Conservation (phyloP, 306 rosid species). For the Quercus bicolor region DNA sequence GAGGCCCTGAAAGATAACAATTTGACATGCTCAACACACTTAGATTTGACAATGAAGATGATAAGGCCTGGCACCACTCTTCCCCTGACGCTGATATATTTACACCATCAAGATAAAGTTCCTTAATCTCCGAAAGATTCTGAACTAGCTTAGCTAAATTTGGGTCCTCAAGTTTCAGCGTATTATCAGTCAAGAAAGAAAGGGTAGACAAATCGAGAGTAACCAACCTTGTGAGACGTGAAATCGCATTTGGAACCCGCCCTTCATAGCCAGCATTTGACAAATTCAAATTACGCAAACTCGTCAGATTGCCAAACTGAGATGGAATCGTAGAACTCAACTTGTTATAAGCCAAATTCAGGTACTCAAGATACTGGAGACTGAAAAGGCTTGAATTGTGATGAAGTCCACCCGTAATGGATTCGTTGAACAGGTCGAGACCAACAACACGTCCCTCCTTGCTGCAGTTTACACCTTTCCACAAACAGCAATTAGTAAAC, state of each 20-base stretch:
- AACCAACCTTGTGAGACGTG: constrained; percentile 36
- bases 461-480: constrained; percentile 13
- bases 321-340: constrained; percentile 26
- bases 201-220: constrained; percentile 32
- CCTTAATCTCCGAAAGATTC: not conserved
- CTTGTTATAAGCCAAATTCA: constrained; percentile 27
- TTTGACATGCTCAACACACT: not conserved
- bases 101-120: not conserved
- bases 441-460: constrained; percentile 22
- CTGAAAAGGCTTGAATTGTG: constrained; percentile 23
- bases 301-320: constrained; percentile 16
- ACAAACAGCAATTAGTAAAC: not conserved
- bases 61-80: not conserved
- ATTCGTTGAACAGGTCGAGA: constrained; percentile 25
- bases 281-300: not conserved
- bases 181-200: not conserved
- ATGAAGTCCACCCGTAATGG: constrained; percentile 20
- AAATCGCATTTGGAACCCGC: constrained; percentile 7
- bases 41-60: not conserved
- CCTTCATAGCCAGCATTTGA: no score
- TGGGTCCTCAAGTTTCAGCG: constrained; percentile 30
- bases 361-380: constrained; percentile 23
- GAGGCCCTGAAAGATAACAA: constrained; percentile 5
- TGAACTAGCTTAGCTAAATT: not conserved
- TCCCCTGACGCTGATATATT: not conserved